phyloP scores from a whole-genome alignment of 1,284 basidiomycete species.

The Mycena sp. region DNA sequence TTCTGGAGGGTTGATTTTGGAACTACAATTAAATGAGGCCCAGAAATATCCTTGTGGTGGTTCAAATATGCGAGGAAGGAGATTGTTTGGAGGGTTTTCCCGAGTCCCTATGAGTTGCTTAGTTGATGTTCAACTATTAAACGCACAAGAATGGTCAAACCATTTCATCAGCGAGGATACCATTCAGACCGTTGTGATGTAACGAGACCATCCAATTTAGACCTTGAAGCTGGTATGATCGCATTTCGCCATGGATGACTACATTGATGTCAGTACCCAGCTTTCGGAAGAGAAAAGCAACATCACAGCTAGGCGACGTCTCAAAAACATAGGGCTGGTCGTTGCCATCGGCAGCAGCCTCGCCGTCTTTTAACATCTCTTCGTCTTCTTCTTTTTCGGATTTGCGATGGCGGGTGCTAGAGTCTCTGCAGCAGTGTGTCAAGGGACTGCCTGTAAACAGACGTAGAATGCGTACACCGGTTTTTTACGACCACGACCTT shows the following conservation, averaged over 20 bases:
- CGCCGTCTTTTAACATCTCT: conserved; percentile 89
- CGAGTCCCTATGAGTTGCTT: conserved; percentile 79
- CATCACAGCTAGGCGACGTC: conserved; percentile 86
- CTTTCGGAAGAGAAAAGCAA: conserved; percentile 4
- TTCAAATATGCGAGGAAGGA: conserved; percentile 97
- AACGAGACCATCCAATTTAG: conserved; percentile 97
- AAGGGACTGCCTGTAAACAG: not conserved
- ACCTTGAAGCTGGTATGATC: conserved; percentile 95
- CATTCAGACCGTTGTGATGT: conserved; percentile 93
- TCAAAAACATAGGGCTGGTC: conserved; percentile 94
- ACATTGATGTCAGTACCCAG: conserved; percentile 11
- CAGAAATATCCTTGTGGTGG: conserved; percentile 79
- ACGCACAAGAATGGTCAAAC: conserved; percentile 52
- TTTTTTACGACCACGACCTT: conserved; percentile 84
- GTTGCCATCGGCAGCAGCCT: conserved; percentile 80
- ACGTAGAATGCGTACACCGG: conserved; percentile 62
- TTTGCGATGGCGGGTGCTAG: conserved; percentile 88
- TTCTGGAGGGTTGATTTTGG: conserved; percentile 98
- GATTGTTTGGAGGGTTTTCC: conserved; percentile 98
- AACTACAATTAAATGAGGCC: conserved; percentile 95
- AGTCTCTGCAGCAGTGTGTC: conserved; percentile 57
- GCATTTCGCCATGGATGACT: conserved; percentile 93
- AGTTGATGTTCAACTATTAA: not conserved
- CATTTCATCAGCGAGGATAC: conserved; percentile 96
- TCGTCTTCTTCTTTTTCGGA: conserved; percentile 99